These are phyloP conservation scores for Acmispon strigosus DNA, from an alignment of 306 rosid species.

Conservation along the genomic window DNA sequence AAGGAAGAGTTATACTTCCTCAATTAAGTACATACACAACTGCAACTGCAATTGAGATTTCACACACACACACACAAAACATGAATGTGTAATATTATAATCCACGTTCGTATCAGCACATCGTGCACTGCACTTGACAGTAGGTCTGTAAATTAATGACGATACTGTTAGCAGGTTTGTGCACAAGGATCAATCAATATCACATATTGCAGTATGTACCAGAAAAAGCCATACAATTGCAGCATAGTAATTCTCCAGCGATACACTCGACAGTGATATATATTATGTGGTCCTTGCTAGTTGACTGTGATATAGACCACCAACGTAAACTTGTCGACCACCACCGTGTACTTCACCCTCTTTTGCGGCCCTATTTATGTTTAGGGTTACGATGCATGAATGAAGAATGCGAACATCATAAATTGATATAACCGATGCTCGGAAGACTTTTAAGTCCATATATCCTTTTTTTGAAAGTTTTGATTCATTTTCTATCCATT, in stretches of 20 bases:
- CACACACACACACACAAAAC: background rate
- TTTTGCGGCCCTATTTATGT: too few species aligned
- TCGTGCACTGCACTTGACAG: background rate
- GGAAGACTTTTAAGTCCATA: too few species aligned
- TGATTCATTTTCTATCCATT: too few species aligned
- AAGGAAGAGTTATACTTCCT: background rate
- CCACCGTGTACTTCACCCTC: background rate
- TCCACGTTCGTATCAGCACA: background rate
- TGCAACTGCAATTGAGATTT: conserved; percentile 1
- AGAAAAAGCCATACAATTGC: conserved; percentile 17
- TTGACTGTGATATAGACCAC: conserved; percentile 6
- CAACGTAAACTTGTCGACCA: background rate
- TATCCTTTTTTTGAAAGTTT: too few species aligned
- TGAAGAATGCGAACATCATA: background rate
- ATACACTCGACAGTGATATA: conserved; percentile 22
- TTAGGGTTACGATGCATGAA: background rate
- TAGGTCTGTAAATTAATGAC: conserved; percentile 4
- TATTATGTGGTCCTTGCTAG: conserved; percentile 18
- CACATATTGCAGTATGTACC: conserved; percentile 21
- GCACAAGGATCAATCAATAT: conserved; percentile 27
- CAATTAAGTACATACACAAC: conserved; percentile 11
- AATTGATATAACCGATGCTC: background rate
- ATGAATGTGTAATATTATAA: background rate
- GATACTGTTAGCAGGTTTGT: conserved; percentile 17
- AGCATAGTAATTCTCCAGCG: conserved; percentile 10